Evolutionary conservation across 371 early-diverging fungal species (phyloP).

Genomic region (Saksenaea vasiformis): DNA sequence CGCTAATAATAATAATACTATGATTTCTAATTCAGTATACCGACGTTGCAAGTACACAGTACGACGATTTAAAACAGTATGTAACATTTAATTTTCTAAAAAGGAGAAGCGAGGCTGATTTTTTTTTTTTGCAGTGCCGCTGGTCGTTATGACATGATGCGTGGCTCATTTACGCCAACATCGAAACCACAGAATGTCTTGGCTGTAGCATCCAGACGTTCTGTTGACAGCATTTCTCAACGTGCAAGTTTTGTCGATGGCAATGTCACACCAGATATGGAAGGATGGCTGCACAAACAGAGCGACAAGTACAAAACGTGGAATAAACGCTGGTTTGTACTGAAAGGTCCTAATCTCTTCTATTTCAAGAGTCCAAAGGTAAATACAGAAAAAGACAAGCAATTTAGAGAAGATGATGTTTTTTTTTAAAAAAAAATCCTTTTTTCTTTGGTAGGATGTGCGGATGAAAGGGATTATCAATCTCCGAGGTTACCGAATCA

Average conservation of each 20-base stretch:
- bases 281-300: conserved; percentile 67
- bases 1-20: not conserved
- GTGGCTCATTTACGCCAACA: conserved; percentile 19
- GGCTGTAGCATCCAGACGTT: conserved; percentile 9
- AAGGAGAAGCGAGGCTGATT: not conserved
- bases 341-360: conserved; percentile 59
- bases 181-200: conserved; percentile 18
- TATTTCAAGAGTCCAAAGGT: conserved; percentile 66
- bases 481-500: conserved; percentile 49
- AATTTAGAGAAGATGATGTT: not conserved
- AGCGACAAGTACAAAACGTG: conserved; percentile 64
- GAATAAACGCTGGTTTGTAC: conserved; percentile 69
- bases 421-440: not conserved
- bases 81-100: not conserved
- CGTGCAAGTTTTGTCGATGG: not conserved
- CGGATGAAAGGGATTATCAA: conserved; percentile 53
- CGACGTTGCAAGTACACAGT: not conserved
- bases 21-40: not conserved
- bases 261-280: conserved; percentile 46
- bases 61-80: not conserved
- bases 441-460: conserved; percentile 32
- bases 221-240: conserved; percentile 8
- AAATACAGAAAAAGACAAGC: conserved; percentile 5
- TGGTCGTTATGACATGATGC: conserved; percentile 7
- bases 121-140: not conserved